Conservation (phyloP, 1,284 basidiomycete species). For the Gomphus bonarii region DNA sequence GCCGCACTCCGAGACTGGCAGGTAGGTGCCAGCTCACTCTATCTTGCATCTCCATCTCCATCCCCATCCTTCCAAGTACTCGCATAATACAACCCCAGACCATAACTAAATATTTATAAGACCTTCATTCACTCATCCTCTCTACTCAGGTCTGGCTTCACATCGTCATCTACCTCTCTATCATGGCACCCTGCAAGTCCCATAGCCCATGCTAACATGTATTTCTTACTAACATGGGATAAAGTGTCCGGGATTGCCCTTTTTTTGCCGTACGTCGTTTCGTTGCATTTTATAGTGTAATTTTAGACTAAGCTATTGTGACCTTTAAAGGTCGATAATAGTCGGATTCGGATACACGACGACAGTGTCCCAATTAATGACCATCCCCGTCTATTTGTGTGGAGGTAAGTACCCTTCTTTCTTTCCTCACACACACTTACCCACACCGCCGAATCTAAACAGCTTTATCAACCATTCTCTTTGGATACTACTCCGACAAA, state of each 20-base stretch:
- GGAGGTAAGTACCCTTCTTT: constrained; percentile 34
- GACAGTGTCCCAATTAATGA: constrained; percentile 53
- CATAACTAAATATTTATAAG: no score
- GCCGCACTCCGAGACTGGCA: constrained; percentile 58
- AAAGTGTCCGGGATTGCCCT: constrained; percentile 49
- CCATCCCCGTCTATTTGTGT: constrained; percentile 57
- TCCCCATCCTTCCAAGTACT: neutral
- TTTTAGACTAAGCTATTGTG: neutral
- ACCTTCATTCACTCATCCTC: neutral
- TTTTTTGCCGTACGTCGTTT: constrained; percentile 47
- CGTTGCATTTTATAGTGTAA: neutral
- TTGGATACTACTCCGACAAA: constrained; percentile 51
- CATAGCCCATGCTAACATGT: neutral
- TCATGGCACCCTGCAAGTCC: constrained; percentile 46
- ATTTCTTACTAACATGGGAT: neutral
- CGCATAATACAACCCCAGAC: no score
- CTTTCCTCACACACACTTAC: neutral
- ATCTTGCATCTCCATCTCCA: constrained; percentile 42
- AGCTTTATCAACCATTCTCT: constrained; percentile 44
- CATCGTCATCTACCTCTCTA: constrained; percentile 49
- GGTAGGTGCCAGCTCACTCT: constrained; percentile 19
- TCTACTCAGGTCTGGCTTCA: constrained; percentile 36
- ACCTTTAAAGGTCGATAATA: constrained; percentile 45
- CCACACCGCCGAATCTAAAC: neutral
- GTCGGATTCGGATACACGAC: constrained; percentile 47